These are phyloP conservation scores for Solanum corneliomulleri DNA, from an alignment of 257 asterid genomes.

Conservation along the genomic window DNA sequence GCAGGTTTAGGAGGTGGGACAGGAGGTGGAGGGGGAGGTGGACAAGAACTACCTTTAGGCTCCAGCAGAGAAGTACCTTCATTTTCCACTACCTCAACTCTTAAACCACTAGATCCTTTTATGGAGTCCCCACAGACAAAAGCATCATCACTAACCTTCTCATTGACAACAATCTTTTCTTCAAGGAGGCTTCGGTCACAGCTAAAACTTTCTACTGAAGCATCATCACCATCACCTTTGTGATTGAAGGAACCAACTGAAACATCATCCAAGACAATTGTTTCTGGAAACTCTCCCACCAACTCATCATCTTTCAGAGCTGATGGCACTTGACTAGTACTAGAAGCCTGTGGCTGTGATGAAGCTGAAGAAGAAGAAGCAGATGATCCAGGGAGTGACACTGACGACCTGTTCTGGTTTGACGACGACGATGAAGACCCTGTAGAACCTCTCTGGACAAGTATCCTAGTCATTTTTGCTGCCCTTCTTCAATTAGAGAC, in stretches of 20 bases:
- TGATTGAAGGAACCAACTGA: slow-evolving; percentile 28
- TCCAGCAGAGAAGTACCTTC: slow-evolving; percentile 43
- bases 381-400: slow-evolving; percentile 27
- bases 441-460: slow-evolving; percentile 81
- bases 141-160: background rate
- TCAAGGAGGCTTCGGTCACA: slow-evolving; percentile 17
- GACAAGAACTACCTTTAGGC: slow-evolving; percentile 50
- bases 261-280: slow-evolving; percentile 33
- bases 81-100: slow-evolving; percentile 38
- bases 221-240: slow-evolving; percentile 34
- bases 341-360: slow-evolving; percentile 34
- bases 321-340: slow-evolving; percentile 30
- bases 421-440: slow-evolving; percentile 57
- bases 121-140: slow-evolving; percentile 27
- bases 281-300: slow-evolving; percentile 45
- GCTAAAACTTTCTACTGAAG: slow-evolving; percentile 23
- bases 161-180: slow-evolving; percentile 29
- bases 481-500: slow-evolving; percentile 22
- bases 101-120: slow-evolving; percentile 30
- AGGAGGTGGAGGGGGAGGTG: slow-evolving; percentile 99
- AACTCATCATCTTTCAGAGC: slow-evolving; percentile 44
- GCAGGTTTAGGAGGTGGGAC: slow-evolving; percentile 84
- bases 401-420: slow-evolving; percentile 41
- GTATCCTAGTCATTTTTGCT: slow-evolving; percentile 67
- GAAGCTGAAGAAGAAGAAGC: slow-evolving; percentile 43